A percentile compares a stretch with the other conserved stretches of the same genome.
Evolutionary conservation across 2,329 filamentous ascomycete genomes (phyloP).

Genomic region (Colletotrichum sp.): DNA sequence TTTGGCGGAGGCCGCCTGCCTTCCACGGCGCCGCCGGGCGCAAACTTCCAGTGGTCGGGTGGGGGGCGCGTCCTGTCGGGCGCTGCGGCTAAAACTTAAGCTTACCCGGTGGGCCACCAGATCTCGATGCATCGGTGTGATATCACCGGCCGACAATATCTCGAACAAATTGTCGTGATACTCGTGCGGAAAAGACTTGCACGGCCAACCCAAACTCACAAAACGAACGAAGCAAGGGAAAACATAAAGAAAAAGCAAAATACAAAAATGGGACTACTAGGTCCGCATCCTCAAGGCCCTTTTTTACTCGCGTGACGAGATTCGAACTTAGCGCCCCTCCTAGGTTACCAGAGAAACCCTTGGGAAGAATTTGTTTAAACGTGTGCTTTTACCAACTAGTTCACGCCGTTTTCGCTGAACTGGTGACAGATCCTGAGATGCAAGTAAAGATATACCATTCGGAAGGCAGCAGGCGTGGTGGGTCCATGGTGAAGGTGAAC

Average conservation of each 20-base stretch:
- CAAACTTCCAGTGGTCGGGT: not conserved
- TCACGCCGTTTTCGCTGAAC: not conserved
- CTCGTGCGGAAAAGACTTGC: not conserved
- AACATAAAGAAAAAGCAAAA: not conserved
- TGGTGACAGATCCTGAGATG: not conserved
- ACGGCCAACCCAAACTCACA: not conserved
- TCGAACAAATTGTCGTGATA: not conserved
- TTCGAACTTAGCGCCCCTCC: not conserved
- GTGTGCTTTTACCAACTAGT: not conserved
- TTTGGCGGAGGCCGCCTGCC: not conserved
- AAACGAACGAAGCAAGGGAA: not conserved
- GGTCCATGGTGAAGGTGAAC: not conserved
- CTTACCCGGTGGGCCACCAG: slow-evolving; percentile 14
- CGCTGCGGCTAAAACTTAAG: slow-evolving; percentile 16
- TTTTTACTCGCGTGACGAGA: not conserved
- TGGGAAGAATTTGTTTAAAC: not conserved
- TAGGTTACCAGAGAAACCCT: not conserved
- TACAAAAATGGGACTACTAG: not conserved
- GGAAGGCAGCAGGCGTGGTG: not conserved
- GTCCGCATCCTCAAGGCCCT: not conserved
- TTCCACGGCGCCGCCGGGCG: slow-evolving; percentile 7
- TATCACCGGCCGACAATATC: not conserved
- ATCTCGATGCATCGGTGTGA: not conserved
- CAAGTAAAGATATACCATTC: not conserved
- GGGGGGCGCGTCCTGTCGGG: not conserved